These are phyloP conservation scores for Syzygium malaccense DNA, from an alignment of 441 rosid species.

Conservation along the genomic window DNA sequence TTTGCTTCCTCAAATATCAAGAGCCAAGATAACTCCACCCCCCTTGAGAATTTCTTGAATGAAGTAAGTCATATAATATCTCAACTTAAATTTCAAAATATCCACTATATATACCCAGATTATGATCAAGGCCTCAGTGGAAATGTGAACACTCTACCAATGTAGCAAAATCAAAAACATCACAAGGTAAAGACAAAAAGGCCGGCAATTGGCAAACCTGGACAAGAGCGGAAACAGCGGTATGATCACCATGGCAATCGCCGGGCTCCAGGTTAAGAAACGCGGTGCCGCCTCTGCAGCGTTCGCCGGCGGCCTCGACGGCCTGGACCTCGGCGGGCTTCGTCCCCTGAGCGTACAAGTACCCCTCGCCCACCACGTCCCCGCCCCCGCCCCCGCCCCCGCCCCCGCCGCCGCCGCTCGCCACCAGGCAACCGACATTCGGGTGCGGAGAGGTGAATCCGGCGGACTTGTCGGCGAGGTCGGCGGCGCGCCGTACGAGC, in stretches of 20 bases:
- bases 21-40: not conserved
- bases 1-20: not conserved
- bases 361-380: constrained; percentile 69
- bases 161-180: not conserved
- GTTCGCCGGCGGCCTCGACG: constrained; percentile 54
- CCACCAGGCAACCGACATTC: constrained; percentile 77
- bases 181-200: not conserved
- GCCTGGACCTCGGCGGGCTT: constrained; percentile 71
- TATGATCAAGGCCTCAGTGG: not conserved
- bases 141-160: not conserved
- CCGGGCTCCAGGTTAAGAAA: constrained; percentile 90
- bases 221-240: constrained; percentile 82
- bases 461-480: constrained; percentile 67
- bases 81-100: not conserved
- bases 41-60: not conserved
- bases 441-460: constrained; percentile 84
- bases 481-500: constrained; percentile 54
- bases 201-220: constrained; percentile 37
- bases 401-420: constrained; percentile 19
- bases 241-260: constrained; percentile 82
- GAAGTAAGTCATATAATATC: not conserved
- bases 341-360: constrained; percentile 77
- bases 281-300: constrained; percentile 57
- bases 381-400: constrained; percentile 26
- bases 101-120: not conserved